Evolutionary conservation across 208 protist genomes (phyloP).

Genomic region (Leishmania turanica): DNA sequence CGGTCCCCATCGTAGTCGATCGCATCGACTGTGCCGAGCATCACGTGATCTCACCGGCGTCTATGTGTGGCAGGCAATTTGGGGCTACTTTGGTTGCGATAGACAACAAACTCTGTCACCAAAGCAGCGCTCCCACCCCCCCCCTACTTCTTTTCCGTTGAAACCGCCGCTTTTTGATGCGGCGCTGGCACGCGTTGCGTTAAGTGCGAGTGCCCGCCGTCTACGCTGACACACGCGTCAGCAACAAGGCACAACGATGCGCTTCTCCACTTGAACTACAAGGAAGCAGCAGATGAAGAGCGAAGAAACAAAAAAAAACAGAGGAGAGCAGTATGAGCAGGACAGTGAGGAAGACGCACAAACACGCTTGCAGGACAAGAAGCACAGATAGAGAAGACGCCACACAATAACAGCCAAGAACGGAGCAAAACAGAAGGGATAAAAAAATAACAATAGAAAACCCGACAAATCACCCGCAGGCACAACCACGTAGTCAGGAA

Average conservation of each 20-base stretch:
- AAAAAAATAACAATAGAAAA: background rate
- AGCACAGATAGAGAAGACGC: background rate
- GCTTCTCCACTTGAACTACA: background rate
- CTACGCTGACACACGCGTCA: background rate
- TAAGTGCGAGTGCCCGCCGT: background rate
- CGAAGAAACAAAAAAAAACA: background rate
- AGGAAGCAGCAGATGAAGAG: background rate
- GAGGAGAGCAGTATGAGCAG: background rate
- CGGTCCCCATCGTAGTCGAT: slow-evolving; percentile 81
- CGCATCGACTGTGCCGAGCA: slow-evolving; percentile 79
- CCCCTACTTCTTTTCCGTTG: background rate
- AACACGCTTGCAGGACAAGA: background rate
- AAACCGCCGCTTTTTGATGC: background rate
- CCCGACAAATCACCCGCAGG: background rate
- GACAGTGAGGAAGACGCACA: background rate
- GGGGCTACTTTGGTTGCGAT: background rate
- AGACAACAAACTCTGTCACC: background rate
- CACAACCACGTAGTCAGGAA: background rate
- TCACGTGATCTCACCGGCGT: slow-evolving; percentile 14
- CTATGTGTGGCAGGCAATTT: background rate
- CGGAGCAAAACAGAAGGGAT: background rate
- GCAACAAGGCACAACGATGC: background rate
- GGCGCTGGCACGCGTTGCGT: background rate
- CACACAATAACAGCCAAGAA: background rate
- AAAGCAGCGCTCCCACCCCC: background rate